Evolutionary conservation across 805 yeast species (phyloP).

Genomic region (Candida lessepsii): DNA sequence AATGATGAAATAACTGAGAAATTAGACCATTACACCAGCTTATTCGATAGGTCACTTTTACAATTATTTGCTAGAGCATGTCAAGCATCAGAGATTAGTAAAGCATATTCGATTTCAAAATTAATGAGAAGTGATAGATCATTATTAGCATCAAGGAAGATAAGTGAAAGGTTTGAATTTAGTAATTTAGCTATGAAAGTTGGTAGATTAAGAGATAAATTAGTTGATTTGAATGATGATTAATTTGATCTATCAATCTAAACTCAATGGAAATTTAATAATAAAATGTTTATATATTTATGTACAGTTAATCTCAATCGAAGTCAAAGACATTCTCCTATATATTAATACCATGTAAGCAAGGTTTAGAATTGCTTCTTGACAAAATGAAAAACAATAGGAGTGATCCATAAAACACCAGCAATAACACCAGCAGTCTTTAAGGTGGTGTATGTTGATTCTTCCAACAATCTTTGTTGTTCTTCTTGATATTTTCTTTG

Average conservation of each 20-base stretch:
- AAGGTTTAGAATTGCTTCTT: slow-evolving; percentile 46
- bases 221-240: slow-evolving; percentile 16
- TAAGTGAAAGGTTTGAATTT: slow-evolving; percentile 64
- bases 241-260: too few species aligned
- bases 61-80: slow-evolving; percentile 75
- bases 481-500: slow-evolving; percentile 40
- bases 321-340: not conserved
- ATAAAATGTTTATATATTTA: not conserved
- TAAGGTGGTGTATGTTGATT: slow-evolving; percentile 58
- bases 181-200: slow-evolving; percentile 36
- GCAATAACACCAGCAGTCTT: slow-evolving; percentile 61
- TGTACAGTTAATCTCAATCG: slow-evolving; percentile 1
- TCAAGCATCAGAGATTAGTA: slow-evolving; percentile 57
- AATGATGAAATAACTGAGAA: slow-evolving; percentile 48
- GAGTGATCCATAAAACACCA: slow-evolving; percentile 59
- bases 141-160: slow-evolving; percentile 76
- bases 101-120: slow-evolving; percentile 67
- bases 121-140: slow-evolving; percentile 77
- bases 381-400: slow-evolving; percentile 54
- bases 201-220: slow-evolving; percentile 36
- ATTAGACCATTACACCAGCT: slow-evolving; percentile 49
- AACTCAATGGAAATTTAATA: too few species aligned
- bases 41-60: slow-evolving; percentile 75
- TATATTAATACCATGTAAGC: too few species aligned
- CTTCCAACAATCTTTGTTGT: slow-evolving; percentile 65